Base-by-base conservation (phyloP, 2,329 filamentous ascomycete genomes). In the Diaporthe citriasiana region DNA sequence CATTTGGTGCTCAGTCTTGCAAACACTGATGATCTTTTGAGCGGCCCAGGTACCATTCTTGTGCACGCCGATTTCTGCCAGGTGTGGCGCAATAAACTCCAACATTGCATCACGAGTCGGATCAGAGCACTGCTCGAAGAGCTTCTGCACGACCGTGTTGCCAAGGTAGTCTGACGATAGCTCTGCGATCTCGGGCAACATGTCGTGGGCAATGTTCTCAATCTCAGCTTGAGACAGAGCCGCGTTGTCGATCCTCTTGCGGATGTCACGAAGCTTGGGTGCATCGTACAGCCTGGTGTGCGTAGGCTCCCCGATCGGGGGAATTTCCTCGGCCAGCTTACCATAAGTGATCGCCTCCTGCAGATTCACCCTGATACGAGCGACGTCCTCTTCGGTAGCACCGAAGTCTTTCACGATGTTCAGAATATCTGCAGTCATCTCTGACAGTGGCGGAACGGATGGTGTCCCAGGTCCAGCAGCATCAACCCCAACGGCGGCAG, bases 11-110 rank as follows among this genome's bases (percentile, higher is more conserved):
- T 93, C 91, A 0, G 93, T 95, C 84, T 97, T 95, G 82, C 95
- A 96, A 9, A 98, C 95, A 80, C 98, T 96, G 78, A 99, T 98
- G 80, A 99, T 98, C 89, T 98, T 99, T 85, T 99, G 97, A 1
- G 97, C 97, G 71, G 97, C 97, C 97, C 97, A 99, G 1, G 97
- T 99, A 76, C 97, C 97, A 80, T 99, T 99, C 90, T 99, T 99
- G 89, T 99, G 97, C 10, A 98, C 92, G 79, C 97, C 97, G 84
- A 98, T 98, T 84, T 98, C 95, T 35, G 96, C 95, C 82, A 98
- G 90, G 81, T 98, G 95, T 73, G 96, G 95, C 3, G 94, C 91
- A 79, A 99, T 97, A 80, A 95, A 92, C 19, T 87, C 84, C 73
- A 99, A 87, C 97, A 99, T 98, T 73, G 93, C 93, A 82, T 98